A percentile compares a stretch with the other conserved stretches of the same genome.
Evolutionary conservation across 2,329 filamentous ascomycete species (phyloP).

Genomic region (Ceratocystis harringtonii): DNA sequence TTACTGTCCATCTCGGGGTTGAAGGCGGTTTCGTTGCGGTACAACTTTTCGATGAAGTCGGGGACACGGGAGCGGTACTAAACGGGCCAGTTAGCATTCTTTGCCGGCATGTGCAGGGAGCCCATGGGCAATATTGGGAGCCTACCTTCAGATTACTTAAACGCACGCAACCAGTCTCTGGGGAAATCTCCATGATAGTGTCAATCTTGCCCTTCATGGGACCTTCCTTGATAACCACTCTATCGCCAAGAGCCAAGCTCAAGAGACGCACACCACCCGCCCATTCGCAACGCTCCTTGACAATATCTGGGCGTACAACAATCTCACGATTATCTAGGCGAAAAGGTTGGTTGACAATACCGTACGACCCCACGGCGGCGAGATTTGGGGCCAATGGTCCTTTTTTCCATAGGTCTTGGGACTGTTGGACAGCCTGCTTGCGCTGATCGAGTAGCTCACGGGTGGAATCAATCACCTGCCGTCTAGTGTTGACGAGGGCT

Average conservation of each 20-base stretch:
- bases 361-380: slow-evolving; percentile 51
- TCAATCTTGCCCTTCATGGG: slow-evolving; percentile 74
- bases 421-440: slow-evolving; percentile 23
- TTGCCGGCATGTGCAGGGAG: not conserved
- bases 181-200: slow-evolving; percentile 43
- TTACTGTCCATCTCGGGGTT: slow-evolving; percentile 28
- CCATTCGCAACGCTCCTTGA: slow-evolving; percentile 36
- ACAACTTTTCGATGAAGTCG: slow-evolving; percentile 14
- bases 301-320: slow-evolving; percentile 24
- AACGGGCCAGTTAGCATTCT: not conserved
- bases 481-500: slow-evolving; percentile 22
- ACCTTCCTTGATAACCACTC: slow-evolving; percentile 68
- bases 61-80: slow-evolving; percentile 15
- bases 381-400: slow-evolving; percentile 65
- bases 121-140: slow-evolving; percentile 19
- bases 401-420: slow-evolving; percentile 57
- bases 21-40: slow-evolving; percentile 29
- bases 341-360: slow-evolving; percentile 28
- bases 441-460: slow-evolving; percentile 18
- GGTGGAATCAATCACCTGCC: slow-evolving; percentile 21
- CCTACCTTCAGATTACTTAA: slow-evolving; percentile 49
- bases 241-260: slow-evolving; percentile 53
- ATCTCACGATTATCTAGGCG: slow-evolving; percentile 21
- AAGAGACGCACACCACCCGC: slow-evolving; percentile 41
- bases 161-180: slow-evolving; percentile 40